Evolutionary conservation across 192 early-diverging fungal species (phyloP).

Genomic region (Anaeromyces robustus): DNA sequence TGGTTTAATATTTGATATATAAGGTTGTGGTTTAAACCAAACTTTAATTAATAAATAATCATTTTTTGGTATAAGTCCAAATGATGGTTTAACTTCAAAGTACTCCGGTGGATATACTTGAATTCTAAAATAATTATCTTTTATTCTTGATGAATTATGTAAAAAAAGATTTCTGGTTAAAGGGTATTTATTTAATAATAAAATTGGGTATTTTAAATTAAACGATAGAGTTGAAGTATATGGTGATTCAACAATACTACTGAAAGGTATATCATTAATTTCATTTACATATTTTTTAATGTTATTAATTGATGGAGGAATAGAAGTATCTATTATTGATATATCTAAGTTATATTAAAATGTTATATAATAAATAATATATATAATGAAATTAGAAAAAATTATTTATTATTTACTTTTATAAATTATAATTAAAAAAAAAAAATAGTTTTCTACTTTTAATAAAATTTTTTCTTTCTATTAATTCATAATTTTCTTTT

Average conservation of each 20-base stretch:
- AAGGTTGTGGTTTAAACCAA: neutral
- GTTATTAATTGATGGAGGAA: neutral
- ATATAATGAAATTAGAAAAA: too few relatives aligned
- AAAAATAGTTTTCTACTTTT: neutral
- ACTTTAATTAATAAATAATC: neutral
- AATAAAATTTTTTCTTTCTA: neutral
- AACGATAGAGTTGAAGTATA: neutral
- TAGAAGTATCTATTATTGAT: neutral
- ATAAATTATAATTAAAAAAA: too few relatives aligned
- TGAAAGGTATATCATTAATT: neutral
- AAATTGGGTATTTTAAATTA: neutral
- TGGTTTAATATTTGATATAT: neutral
- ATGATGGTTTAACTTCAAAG: neutral
- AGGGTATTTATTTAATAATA: neutral
- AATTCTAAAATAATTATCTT: neutral
- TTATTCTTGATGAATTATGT: neutral
- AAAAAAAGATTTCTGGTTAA: neutral
- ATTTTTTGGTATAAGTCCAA: neutral
- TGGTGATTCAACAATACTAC: neutral
- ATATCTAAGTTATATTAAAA: neutral
- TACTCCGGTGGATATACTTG: neutral
- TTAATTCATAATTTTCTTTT: neutral
- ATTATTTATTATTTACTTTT: too few relatives aligned
- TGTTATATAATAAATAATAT: too few relatives aligned
- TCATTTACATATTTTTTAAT: neutral